These are phyloP conservation scores for Corchorus capsularis DNA, from an alignment of 345 rosid species.

Conservation along the genomic window DNA sequence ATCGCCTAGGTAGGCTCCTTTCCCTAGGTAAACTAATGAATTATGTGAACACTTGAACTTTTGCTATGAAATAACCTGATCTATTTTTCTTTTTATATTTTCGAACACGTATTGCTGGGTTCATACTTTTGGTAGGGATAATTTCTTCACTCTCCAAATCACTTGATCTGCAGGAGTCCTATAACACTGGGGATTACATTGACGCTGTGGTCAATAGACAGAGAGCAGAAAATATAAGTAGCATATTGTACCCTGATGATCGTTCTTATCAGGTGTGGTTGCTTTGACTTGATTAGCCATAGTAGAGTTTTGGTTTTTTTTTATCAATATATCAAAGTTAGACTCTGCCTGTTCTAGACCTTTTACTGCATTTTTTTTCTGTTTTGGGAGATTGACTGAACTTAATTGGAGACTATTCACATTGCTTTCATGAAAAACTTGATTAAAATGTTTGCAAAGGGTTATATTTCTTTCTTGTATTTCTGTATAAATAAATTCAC, in stretches of 20 bases:
- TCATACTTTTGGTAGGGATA: no score
- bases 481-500: neutral
- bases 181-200: conserved; percentile 50
- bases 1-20: no score
- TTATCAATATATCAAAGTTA: neutral
- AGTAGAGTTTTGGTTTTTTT: no score
- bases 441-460: conserved; percentile 8
- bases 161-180: conserved; percentile 38
- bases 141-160: neutral
- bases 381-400: neutral
- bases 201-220: conserved; percentile 51
- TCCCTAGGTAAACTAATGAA: no score
- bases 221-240: conserved; percentile 49
- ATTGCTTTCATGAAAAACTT: conserved; percentile 7
- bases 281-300: conserved; percentile 15
- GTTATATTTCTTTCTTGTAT: conserved; percentile 1
- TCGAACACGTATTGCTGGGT: no score
- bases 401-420: conserved; percentile 2
- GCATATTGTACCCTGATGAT: conserved; percentile 49
- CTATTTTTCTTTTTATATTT: no score
- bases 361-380: neutral
- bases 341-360: neutral
- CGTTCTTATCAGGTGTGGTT: conserved; percentile 43
- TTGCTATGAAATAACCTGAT: no score
- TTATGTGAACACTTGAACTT: no score